These are phyloP conservation scores for Ophiostoma populinum DNA, from an alignment of 2,329 filamentous ascomycete genomes.

Conservation along the genomic window DNA sequence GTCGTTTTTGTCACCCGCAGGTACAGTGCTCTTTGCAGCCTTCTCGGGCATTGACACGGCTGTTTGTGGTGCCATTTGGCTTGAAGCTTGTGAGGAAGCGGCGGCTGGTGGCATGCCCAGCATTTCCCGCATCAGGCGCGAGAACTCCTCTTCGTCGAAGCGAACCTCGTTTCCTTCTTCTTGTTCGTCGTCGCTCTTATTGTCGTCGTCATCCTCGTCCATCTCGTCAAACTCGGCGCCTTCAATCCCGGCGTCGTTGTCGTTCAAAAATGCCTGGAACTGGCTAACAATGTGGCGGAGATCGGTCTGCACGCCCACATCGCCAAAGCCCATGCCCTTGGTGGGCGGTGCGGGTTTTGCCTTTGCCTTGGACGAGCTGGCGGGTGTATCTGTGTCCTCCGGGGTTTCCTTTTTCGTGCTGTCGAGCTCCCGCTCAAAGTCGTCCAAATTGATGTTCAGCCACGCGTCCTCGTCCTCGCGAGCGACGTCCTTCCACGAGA, in stretches of 20 bases:
- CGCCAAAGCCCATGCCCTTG: constrained; percentile 37
- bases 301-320: constrained; percentile 52
- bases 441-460: constrained; percentile 80
- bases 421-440: constrained; percentile 68
- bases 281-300: constrained; percentile 79
- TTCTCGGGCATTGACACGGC: too few relatives aligned
- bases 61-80: too few relatives aligned
- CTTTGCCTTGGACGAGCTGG: neutral
- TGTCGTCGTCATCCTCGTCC: constrained; percentile 36
- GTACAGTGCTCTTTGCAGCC: neutral
- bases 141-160: constrained; percentile 74
- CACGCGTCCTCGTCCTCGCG: constrained; percentile 75
- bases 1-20: constrained; percentile 12
- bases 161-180: constrained; percentile 57
- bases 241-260: constrained; percentile 64
- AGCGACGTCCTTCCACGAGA: constrained; percentile 40
- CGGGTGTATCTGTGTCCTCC: too few relatives aligned
- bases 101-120: constrained; percentile 43
- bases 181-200: constrained; percentile 34
- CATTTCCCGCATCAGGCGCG: constrained; percentile 80
- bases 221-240: constrained; percentile 60
- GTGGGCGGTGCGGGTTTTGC: neutral
- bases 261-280: constrained; percentile 85
- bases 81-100: neutral
- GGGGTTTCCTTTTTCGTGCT: constrained; percentile 18